A percentile compares a stretch with the other conserved stretches of the same genome.
These are phyloP conservation scores for Laburnicola sp. DNA, from an alignment of 2,329 filamentous ascomycete species.

Conservation along the genomic window DNA sequence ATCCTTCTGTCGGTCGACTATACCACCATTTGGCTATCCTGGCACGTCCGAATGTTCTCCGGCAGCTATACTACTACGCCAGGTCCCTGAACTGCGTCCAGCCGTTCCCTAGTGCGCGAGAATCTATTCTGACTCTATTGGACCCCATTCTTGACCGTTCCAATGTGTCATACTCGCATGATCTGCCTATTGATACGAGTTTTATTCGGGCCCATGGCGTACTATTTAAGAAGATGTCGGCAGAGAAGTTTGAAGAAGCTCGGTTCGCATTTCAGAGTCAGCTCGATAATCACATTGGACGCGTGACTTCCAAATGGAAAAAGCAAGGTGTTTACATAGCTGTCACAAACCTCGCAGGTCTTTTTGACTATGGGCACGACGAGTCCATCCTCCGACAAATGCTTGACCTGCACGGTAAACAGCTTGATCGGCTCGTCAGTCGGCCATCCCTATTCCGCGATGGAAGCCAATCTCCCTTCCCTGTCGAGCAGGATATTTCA, in stretches of 20 bases:
- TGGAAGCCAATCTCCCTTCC: slow-evolving; percentile 23
- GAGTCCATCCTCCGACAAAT: slow-evolving; percentile 44
- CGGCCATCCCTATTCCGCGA: slow-evolving; percentile 17
- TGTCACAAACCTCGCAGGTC: slow-evolving; percentile 57
- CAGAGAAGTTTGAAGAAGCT: slow-evolving; percentile 53
- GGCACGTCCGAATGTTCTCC: slow-evolving; percentile 67
- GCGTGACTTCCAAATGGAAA: slow-evolving; percentile 57
- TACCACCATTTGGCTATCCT: slow-evolving; percentile 88
- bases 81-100: slow-evolving; percentile 70
- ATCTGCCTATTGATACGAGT: slow-evolving; percentile 56
- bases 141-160: slow-evolving; percentile 52
- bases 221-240: slow-evolving; percentile 59
- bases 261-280: slow-evolving; percentile 55
- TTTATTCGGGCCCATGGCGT: slow-evolving; percentile 68
- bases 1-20: slow-evolving; percentile 73
- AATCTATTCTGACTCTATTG: slow-evolving; percentile 71
- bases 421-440: slow-evolving; percentile 13
- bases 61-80: slow-evolving; percentile 72
- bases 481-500: slow-evolving; percentile 18
- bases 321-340: slow-evolving; percentile 62
- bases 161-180: slow-evolving; percentile 34
- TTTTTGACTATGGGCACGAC: slow-evolving; percentile 59
- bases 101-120: slow-evolving; percentile 68
- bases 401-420: slow-evolving; percentile 19
- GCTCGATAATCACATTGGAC: slow-evolving; percentile 62